Percentiles rank a stretch among this genome's conserved stretches.
Conservation (phyloP, 2,329 filamentous ascomycete species). For the Didymella lethalis region DNA sequence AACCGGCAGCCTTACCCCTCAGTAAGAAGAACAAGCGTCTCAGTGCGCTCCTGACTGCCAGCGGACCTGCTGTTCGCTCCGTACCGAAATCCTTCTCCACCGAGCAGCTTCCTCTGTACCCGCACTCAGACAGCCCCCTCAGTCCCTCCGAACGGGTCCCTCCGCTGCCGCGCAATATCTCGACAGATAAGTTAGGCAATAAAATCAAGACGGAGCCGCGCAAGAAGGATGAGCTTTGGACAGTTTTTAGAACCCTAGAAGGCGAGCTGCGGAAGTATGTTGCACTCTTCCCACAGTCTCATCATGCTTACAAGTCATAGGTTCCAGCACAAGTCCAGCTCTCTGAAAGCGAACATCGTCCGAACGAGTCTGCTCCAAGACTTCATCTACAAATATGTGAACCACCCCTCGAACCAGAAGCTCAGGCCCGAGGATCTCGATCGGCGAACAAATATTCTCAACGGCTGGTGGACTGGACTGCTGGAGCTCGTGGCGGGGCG, state of each 20-base stretch:
- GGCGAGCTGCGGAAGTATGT: conserved; percentile 71
- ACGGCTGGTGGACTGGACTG: conserved; percentile 89
- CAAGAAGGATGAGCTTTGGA: conserved; percentile 75
- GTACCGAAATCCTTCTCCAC: conserved; percentile 60
- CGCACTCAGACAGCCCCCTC: conserved; percentile 42
- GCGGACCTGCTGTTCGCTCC: conserved; percentile 49
- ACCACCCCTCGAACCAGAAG: conserved; percentile 70
- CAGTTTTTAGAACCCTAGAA: conserved; percentile 71
- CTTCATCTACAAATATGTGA: conserved; percentile 75
- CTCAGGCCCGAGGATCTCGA: conserved; percentile 85
- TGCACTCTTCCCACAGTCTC: background rate
- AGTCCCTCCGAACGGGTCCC: conserved; percentile 50
- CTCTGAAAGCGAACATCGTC: conserved; percentile 78
- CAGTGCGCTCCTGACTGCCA: conserved; percentile 44
- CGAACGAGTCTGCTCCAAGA: conserved; percentile 72
- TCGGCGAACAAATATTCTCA: conserved; percentile 77
- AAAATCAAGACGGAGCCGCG: conserved; percentile 52
- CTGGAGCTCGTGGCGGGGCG: conserved; percentile 82
- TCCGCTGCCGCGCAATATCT: conserved; percentile 54
- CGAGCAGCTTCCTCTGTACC: conserved; percentile 53
- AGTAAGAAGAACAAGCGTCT: conserved; percentile 49
- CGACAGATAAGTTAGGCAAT: conserved; percentile 52
- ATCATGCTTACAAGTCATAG: conserved; percentile 43
- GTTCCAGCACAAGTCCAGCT: conserved; percentile 76
- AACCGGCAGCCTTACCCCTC: conserved; percentile 30